phyloP scores from a whole-genome alignment of 164 flowering plant genomes.

The Chloranthus sessilifolius region DNA sequence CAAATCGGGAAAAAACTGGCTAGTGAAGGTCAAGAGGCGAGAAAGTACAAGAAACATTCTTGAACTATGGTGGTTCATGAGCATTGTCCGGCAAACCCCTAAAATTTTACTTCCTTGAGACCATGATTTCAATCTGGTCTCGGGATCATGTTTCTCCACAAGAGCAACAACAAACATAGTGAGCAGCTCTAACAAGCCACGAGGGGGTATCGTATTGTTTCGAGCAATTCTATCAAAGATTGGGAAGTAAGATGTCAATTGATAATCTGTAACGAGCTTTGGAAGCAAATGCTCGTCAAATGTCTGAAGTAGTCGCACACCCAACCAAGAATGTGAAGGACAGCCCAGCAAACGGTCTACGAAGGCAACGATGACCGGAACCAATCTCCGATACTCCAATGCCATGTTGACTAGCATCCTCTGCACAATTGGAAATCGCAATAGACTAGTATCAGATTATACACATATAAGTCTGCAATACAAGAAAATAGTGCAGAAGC shows the following conservation, averaged over 20 bases:
- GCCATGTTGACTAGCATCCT: conserved; percentile 55
- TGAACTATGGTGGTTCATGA: conserved; percentile 75
- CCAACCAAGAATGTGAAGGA: conserved; percentile 68
- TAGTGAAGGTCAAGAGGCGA: conserved; percentile 67
- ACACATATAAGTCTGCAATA: no score
- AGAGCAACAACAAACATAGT: conserved; percentile 52
- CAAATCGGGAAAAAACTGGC: conserved; percentile 88
- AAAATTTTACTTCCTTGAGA: conserved; percentile 85
- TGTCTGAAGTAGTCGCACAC: conserved; percentile 74
- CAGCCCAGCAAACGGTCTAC: conserved; percentile 71
- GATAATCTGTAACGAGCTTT: conserved; percentile 44
- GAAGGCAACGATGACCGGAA: conserved; percentile 62
- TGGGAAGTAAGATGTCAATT: conserved; percentile 68
- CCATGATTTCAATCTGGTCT: conserved; percentile 75
- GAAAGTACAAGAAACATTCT: conserved; percentile 66
- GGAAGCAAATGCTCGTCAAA: conserved; percentile 71
- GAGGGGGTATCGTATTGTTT: conserved; percentile 65
- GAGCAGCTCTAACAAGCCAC: conserved; percentile 59
- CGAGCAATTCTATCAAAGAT: conserved; percentile 75
- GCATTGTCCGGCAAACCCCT: conserved; percentile 77
- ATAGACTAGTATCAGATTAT: no score
- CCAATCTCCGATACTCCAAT: conserved; percentile 53
- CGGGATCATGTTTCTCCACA: conserved; percentile 68
- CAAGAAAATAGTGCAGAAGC: no score
- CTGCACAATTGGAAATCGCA: conserved; percentile 51